Evolutionary conservation across 441 rosid genomes (phyloP).

Genomic region (Adansonia grandidieri): DNA sequence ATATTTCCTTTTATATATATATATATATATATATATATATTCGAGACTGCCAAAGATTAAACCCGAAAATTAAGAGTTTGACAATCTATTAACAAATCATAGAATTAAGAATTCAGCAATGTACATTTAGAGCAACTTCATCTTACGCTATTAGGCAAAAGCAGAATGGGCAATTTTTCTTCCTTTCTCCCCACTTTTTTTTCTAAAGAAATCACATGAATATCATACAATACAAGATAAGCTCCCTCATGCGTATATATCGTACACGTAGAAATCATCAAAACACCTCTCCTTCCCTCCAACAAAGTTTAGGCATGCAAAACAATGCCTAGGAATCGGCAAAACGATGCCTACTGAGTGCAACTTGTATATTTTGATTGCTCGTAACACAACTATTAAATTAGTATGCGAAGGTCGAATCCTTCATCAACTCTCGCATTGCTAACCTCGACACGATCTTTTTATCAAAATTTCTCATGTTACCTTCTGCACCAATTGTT

Average conservation of each 20-base stretch:
- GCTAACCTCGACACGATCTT: conserved; percentile 3
- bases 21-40: too few relatives aligned
- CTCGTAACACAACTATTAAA: conserved; percentile 13
- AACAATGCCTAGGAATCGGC: background rate
- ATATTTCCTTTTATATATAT: too few relatives aligned
- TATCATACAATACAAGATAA: background rate
- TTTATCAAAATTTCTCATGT: conserved; percentile 5
- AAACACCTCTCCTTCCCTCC: conserved; percentile 4
- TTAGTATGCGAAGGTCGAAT: background rate
- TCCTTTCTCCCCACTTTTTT: background rate
- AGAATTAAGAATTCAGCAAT: too few relatives aligned
- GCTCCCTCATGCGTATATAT: background rate
- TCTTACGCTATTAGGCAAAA: background rate
- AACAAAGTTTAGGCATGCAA: too few relatives aligned
- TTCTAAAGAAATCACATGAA: background rate
- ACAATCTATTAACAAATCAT: too few relatives aligned
- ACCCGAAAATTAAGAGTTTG: too few relatives aligned
- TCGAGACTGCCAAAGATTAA: too few relatives aligned
- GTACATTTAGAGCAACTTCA: background rate
- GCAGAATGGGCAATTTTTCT: background rate
- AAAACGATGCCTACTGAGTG: background rate
- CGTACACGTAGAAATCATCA: background rate
- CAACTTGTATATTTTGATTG: conserved; percentile 2
- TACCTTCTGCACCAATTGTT: conserved; percentile 18
- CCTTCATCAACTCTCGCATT: conserved; percentile 19